These are phyloP conservation scores for Babesia bovis DNA, from an alignment of 169 alveolate genomes.

Conservation along the genomic window DNA sequence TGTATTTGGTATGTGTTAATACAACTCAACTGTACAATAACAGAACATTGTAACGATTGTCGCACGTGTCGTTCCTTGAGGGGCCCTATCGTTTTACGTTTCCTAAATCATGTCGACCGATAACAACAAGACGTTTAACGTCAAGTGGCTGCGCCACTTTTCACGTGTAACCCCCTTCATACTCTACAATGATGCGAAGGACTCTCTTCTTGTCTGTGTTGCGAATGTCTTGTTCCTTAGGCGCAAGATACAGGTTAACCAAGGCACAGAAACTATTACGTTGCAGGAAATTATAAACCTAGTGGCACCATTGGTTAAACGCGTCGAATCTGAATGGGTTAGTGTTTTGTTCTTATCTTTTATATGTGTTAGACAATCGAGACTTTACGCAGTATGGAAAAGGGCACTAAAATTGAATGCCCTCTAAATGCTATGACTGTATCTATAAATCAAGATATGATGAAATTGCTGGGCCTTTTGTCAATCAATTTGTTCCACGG, in stretches of 20 bases:
- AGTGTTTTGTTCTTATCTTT: neutral
- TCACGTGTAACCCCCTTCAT: slow-evolving; percentile 37
- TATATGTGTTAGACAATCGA: slow-evolving; percentile 12
- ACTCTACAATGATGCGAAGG: slow-evolving; percentile 31
- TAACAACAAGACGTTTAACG: neutral
- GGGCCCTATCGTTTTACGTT: no score
- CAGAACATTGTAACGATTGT: no score
- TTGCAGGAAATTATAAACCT: slow-evolving; percentile 15
- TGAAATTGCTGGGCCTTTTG: slow-evolving; percentile 16
- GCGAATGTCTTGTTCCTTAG: slow-evolving; percentile 46
- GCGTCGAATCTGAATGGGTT: slow-evolving; percentile 55
- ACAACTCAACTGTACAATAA: no score
- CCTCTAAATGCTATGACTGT: slow-evolving; percentile 15
- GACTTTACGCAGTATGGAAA: slow-evolving; percentile 15
- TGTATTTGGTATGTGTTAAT: no score
- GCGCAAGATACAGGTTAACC: slow-evolving; percentile 28
- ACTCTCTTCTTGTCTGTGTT: slow-evolving; percentile 45
- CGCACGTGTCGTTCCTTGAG: no score
- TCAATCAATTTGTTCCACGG: slow-evolving; percentile 44
- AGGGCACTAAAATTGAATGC: slow-evolving; percentile 14
- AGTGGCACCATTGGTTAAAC: slow-evolving; percentile 15
- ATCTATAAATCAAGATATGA: slow-evolving; percentile 28
- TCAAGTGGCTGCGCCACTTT: slow-evolving; percentile 44
- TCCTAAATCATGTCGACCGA: neutral
- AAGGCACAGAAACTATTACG: neutral